These are phyloP conservation scores for Podila epicladia DNA, from an alignment of 192 early-diverging fungal species.

Conservation along the genomic window DNA sequence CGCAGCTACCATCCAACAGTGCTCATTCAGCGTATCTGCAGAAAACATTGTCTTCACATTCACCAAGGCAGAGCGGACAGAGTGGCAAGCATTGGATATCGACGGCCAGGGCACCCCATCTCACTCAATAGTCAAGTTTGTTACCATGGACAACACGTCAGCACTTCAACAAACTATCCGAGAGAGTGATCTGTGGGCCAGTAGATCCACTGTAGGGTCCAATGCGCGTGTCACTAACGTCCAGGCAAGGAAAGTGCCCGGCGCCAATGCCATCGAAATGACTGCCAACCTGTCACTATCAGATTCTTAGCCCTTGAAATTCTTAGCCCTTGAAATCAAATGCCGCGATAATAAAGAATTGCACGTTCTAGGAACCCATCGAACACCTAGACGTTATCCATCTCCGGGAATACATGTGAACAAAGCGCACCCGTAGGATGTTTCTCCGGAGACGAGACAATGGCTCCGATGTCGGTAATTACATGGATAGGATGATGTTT, in stretches of 20 bases:
- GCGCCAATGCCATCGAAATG: slow-evolving; percentile 25
- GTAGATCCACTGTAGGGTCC: neutral
- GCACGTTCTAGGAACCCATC: no score
- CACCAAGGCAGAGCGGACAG: slow-evolving; percentile 1
- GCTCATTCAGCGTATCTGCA: neutral
- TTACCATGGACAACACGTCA: neutral
- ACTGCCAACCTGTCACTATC: slow-evolving; percentile 11
- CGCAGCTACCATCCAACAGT: slow-evolving; percentile 14
- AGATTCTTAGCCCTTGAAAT: neutral
- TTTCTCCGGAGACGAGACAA: no score
- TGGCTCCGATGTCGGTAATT: no score
- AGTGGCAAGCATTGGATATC: slow-evolving; percentile 33
- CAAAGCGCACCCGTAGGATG: no score
- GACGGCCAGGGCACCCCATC: neutral
- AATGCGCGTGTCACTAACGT: slow-evolving; percentile 22
- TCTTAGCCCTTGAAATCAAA: no score
- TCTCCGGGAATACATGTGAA: no score
- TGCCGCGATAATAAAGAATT: neutral
- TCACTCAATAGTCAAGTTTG: slow-evolving; percentile 8
- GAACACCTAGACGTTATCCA: no score
- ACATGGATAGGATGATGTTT: no score
- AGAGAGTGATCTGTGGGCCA: slow-evolving; percentile 10
- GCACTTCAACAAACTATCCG: slow-evolving; percentile 11
- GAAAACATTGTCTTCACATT: slow-evolving; percentile 34
- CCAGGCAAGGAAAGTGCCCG: slow-evolving; percentile 24